Percentiles rank a stretch among this genome's conserved stretches.
These are phyloP conservation scores for Saccharomycodes ludwigii DNA, from an alignment of 805 yeast genomes.

Conservation along the genomic window DNA sequence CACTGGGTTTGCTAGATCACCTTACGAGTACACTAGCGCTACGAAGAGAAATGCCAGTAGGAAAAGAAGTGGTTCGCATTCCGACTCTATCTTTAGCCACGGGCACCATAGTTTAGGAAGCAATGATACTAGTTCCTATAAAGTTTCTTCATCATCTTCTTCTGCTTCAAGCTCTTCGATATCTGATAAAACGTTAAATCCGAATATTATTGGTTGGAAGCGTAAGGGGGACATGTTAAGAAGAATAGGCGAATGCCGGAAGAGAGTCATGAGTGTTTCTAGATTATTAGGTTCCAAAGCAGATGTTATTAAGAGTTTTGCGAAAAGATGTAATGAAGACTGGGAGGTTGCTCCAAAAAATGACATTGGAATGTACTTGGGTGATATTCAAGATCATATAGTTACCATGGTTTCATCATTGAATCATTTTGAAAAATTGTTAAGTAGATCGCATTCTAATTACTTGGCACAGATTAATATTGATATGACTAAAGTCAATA, in stretches of 20 bases:
- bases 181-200: too few relatives aligned
- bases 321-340: slow-evolving; percentile 79
- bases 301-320: slow-evolving; percentile 93
- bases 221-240: slow-evolving; percentile 90
- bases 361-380: slow-evolving; percentile 88
- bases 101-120: not conserved
- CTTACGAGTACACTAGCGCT: too few relatives aligned
- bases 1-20: too few relatives aligned
- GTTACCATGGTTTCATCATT: slow-evolving; percentile 94
- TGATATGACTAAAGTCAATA: slow-evolving; percentile 94
- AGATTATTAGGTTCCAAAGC: slow-evolving; percentile 85
- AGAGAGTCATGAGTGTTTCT: slow-evolving; percentile 82
- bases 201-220: slow-evolving; percentile 59
- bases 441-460: slow-evolving; percentile 92
- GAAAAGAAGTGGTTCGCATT: too few relatives aligned
- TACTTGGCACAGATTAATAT: slow-evolving; percentile 94
- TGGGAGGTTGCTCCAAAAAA: slow-evolving; percentile 69
- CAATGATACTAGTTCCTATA: too few relatives aligned
- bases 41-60: too few relatives aligned
- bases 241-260: slow-evolving; percentile 90
- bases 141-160: too few relatives aligned
- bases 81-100: too few relatives aligned
- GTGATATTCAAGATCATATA: slow-evolving; percentile 96
- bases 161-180: too few relatives aligned
- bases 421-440: slow-evolving; percentile 86